Evolutionary conservation across 176 grass and related monocot species (phyloP).

Genomic region (Juncus inflexus): DNA sequence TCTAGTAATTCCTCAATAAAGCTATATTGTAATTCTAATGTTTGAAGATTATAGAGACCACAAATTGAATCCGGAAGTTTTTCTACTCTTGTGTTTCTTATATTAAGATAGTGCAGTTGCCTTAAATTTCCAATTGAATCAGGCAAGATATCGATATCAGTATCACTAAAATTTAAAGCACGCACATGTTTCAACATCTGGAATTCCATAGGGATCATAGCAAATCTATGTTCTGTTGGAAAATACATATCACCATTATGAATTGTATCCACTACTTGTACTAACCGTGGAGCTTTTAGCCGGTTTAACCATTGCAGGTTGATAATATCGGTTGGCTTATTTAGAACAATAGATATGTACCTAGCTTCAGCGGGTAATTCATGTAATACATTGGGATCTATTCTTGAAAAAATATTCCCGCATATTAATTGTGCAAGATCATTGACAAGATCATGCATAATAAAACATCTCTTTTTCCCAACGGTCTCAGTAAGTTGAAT

Average conservation of each 20-base stretch:
- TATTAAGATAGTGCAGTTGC: slow-evolving; percentile 36
- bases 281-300: slow-evolving; percentile 1
- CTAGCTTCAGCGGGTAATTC: background rate
- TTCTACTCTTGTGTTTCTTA: slow-evolving; percentile 8
- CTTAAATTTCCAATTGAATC: slow-evolving; percentile 39
- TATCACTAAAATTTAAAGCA: slow-evolving; percentile 35
- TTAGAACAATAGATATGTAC: background rate
- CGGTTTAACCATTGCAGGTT: background rate
- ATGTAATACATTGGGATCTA: background rate
- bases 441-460: slow-evolving; percentile 25
- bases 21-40: slow-evolving; percentile 25
- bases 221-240: too few species aligned
- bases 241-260: background rate
- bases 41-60: slow-evolving; percentile 29
- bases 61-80: slow-evolving; percentile 43
- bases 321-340: background rate
- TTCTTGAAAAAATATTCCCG: background rate
- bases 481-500: too few species aligned
- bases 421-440: slow-evolving; percentile 17
- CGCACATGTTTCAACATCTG: slow-evolving; percentile 19
- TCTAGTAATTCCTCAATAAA: background rate
- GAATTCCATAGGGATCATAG: background rate
- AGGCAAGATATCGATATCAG: slow-evolving; percentile 18
- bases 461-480: background rate
- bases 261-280: slow-evolving; percentile 14